A percentile compares a stretch with the other conserved stretches of the same genome.
These are phyloP conservation scores for Mycena epipterygia DNA, from an alignment of 768 basidiomycete genomes.

Conservation along the genomic window DNA sequence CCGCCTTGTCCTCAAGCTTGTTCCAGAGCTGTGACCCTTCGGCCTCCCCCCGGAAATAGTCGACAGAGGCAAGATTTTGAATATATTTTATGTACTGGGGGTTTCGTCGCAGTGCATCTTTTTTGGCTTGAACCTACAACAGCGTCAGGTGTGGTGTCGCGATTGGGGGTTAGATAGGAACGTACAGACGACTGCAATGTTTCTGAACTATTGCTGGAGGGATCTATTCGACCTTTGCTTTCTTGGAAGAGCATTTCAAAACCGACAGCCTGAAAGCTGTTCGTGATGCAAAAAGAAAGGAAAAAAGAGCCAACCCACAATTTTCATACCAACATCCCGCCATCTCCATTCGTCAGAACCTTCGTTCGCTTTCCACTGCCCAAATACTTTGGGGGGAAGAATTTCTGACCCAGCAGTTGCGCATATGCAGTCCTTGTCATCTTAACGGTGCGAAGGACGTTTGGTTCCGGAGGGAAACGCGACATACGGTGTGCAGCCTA, in stretches of 20 bases:
- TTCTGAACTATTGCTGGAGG: conserved; percentile 51
- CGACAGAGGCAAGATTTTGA: conserved; percentile 68
- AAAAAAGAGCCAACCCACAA: conserved; percentile 61
- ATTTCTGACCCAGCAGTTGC: conserved; percentile 91
- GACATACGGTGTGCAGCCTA: conserved; percentile 92
- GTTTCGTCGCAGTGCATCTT: conserved; percentile 76
- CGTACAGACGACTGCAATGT: conserved; percentile 63
- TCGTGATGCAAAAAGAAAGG: neutral
- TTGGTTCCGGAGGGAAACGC: conserved; percentile 84
- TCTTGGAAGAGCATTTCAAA: conserved; percentile 98
- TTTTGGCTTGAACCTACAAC: conserved; percentile 70
- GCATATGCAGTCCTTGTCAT: conserved; percentile 96
- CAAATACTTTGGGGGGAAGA: conserved; percentile 94
- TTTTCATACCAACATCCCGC: conserved; percentile 93
- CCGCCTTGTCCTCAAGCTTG: conserved; percentile 78
- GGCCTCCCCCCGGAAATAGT: conserved; percentile 85
- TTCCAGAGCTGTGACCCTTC: conserved; percentile 87
- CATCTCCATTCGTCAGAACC: conserved; percentile 79
- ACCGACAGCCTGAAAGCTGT: conserved; percentile 85
- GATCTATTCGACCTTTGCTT: conserved; percentile 70
- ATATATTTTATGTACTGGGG: conserved; percentile 81
- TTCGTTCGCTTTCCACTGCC: conserved; percentile 75
- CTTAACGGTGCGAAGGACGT: conserved; percentile 70
- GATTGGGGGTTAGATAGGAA: conserved; percentile 5
- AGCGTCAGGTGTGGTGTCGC: conserved; percentile 17